phyloP scores from a whole-genome alignment of 2,329 filamentous ascomycete genomes.

The Alternaria triticimaculans region DNA sequence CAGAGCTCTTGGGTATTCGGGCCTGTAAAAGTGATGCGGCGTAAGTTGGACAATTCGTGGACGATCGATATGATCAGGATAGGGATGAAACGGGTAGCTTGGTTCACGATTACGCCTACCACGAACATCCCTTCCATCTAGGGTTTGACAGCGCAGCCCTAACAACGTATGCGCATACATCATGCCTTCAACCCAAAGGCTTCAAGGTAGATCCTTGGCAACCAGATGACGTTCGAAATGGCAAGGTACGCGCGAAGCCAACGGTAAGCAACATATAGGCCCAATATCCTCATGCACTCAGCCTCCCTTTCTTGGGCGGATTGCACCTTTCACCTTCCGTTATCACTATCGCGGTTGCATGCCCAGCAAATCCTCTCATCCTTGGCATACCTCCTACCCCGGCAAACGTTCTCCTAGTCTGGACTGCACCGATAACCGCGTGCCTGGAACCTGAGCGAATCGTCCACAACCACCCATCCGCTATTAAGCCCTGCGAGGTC shows the following conservation, averaged over 20 bases:
- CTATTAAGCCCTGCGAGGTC: constrained; percentile 32
- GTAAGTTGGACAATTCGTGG: not conserved
- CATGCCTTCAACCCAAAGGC: constrained; percentile 4
- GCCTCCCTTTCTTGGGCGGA: constrained; percentile 24
- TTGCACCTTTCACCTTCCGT: constrained; percentile 26
- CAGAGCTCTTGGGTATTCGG: not conserved
- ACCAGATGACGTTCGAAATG: constrained; percentile 1
- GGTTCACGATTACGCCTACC: constrained; percentile 1
- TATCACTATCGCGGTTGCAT: constrained; percentile 32
- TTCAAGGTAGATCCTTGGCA: constrained; percentile 9
- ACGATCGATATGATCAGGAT: not conserved
- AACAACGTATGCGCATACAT: not conserved
- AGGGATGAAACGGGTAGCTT: constrained; percentile 8
- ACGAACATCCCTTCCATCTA: constrained; percentile 8
- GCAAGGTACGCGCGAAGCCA: constrained; percentile 1
- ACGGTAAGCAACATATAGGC: constrained; percentile 3
- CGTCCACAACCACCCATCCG: constrained; percentile 5
- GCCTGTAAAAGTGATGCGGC: not conserved
- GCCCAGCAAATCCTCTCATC: constrained; percentile 34
- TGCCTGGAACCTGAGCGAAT: constrained; percentile 31
- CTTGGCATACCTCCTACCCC: constrained; percentile 37
- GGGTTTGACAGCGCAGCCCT: constrained; percentile 3
- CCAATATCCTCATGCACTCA: constrained; percentile 12
- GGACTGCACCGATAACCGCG: constrained; percentile 35
- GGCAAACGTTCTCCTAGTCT: constrained; percentile 41